Base-by-base conservation (phyloP, 768 basidiomycete genomes). In the Artomyces pyxidatus region DNA sequence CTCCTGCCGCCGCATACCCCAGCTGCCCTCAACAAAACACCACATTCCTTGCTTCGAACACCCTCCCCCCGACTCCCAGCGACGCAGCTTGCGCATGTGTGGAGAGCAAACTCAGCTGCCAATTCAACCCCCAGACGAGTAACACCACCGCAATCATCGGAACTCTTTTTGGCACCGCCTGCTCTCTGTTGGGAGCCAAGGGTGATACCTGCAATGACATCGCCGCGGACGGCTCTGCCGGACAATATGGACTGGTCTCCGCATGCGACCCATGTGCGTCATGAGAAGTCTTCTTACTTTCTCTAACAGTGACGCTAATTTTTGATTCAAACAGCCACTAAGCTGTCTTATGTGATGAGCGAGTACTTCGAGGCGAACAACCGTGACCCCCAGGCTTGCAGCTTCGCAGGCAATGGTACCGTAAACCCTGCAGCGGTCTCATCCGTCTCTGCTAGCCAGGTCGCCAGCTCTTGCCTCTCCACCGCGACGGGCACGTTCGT, bases 371-470 rank as follows among this genome's bases (percentile, higher is more conserved):
- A 86, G 59, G 63, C 71, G 26, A 77, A 76, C 48, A 76, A 75
- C 63, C 75, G 76, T 53, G 68, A 81, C 47, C 60, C 68, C 6
- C 69, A 75, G 45, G 72, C 87, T 7, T 95, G 92, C 68, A 78
- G 75, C 69, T 95, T 96, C 62, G 65, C 65, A 45, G 90, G 92
- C 7, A 96, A 96, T 61, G 92, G 82, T 5, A 89, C 88, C 14
- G 71, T 89, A 54, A 87, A 88, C 58, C 10, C 69, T 14, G 61
- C 60, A 3, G 77, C 79, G 14, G 73, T 83, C 26, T 61, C 83
- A 6, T 60, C 64, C 41, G 67, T 66, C 14, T 66, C 73, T 9
- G 77, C 79, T 37, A 69, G 69, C 49, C 66, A 79, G 30, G 83
- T 76, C 35, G 83, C 76, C 21, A 75, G 69, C 47, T 82, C 85